Base-by-base conservation (phyloP, 345 rosid genomes). In the Dovyalis caffra region DNA sequence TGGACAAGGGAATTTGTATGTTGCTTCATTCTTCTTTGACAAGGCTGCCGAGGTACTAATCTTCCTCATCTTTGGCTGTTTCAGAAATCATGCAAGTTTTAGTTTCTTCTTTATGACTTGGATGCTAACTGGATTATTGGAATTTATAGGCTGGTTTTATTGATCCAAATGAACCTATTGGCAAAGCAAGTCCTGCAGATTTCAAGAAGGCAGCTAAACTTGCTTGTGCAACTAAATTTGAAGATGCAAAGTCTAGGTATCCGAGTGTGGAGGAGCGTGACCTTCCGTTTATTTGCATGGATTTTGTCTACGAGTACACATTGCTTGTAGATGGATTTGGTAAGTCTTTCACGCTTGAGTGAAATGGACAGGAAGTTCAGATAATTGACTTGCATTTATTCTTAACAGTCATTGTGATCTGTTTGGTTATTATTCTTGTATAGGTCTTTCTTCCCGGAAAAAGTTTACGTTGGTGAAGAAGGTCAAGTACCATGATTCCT, bases 1-100 rank as follows among this genome's bases (percentile, higher is more conserved):
- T 86, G 99, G 99, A 31, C 98, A 91, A 77, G 91, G 87, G 83
- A 87, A 91, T 79, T 80, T 95, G 71, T 91, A 92, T 72, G 92
- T 92, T 58, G 97, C 97, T 71, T 95, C 98, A 0, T 95, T 95
- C 76, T 95, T 95, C 91, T 95, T 84, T 49, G 97, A 92, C 83
- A 87, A 94, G 79, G 98, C 99, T 80, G 95, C 95, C 40, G 92
- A 90, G 99, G 99, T 95, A 87, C 35, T 67, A 34, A 31, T 64
- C n/a, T n/a, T 34, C 5, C 4, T 34, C 43, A 60, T 70, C 66
- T 29, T 58, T n/a, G n/a, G n/a, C n/a, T n/a, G n/a, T n/a, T n/a
- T n/a, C 53, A 29, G 35, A 34, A 34, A 34, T 34, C 6, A 34
- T 6, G n/a, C n/a, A n/a, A n/a, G n/a, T 34, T 60, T 69, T 68